phyloP scores from a whole-genome alignment of 2,329 filamentous ascomycete species.

The Fusarium concolor region DNA sequence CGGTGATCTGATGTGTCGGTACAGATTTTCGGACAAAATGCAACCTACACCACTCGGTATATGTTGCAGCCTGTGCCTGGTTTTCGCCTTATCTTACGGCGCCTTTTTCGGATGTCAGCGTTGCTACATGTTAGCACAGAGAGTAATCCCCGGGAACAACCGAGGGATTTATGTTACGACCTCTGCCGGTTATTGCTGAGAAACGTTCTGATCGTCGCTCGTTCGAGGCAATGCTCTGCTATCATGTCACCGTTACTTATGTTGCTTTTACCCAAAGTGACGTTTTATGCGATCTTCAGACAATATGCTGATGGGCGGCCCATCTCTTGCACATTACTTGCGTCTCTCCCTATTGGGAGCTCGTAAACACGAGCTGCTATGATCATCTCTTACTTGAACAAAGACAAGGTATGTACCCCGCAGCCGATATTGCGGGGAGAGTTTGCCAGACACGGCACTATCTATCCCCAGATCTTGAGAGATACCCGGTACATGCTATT shows the following conservation, averaged over 20 bases:
- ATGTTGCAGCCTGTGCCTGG: neutral
- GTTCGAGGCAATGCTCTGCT: neutral
- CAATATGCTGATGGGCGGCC: neutral
- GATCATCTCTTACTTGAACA: too few relatives aligned
- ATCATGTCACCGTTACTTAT: conserved; percentile 2
- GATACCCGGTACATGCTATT: neutral
- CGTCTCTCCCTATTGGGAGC: too few relatives aligned
- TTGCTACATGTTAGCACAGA: neutral
- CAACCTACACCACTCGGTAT: conserved; percentile 2
- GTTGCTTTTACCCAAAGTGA: neutral
- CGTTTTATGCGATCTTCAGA: neutral
- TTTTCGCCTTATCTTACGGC: neutral
- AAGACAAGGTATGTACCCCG: neutral
- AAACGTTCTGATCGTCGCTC: conserved; percentile 2
- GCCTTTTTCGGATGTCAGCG: neutral
- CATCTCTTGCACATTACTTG: too few relatives aligned
- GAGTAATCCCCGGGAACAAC: conserved; percentile 4
- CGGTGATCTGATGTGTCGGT: neutral
- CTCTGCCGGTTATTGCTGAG: neutral
- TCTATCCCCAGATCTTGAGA: conserved; percentile 2
- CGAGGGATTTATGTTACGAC: conserved; percentile 1
- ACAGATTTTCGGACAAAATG: conserved; percentile 11
- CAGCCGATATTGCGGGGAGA: neutral
- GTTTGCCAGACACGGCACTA: neutral
- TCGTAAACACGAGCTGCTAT: too few relatives aligned